A percentile compares a stretch with the other conserved stretches of the same genome.
Conservation (phyloP, 768 basidiomycete species). For the Russula earlei region DNA sequence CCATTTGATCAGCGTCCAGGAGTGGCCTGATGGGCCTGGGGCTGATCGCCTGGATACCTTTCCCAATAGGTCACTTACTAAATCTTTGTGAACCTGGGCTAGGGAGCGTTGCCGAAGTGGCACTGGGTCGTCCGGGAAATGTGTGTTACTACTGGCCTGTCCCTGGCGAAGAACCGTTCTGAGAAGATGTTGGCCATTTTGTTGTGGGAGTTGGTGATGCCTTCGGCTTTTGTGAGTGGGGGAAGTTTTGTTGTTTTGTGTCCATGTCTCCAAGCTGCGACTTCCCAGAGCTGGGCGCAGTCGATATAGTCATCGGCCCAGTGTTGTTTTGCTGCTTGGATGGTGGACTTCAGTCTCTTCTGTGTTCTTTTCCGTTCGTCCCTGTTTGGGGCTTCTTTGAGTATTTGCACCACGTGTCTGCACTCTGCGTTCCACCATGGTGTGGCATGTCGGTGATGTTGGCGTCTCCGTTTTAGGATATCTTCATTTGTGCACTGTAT, state of each 20-base stretch:
- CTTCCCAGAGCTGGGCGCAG: background rate
- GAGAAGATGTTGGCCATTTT: background rate
- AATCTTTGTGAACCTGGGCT: rapidly evolving
- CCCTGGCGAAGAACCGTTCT: background rate
- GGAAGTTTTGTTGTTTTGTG: background rate
- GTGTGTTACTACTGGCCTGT: background rate
- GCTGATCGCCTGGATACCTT: background rate
- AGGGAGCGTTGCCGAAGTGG: background rate
- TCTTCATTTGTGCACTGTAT: background rate
- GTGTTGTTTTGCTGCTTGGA: background rate
- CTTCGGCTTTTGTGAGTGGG: background rate
- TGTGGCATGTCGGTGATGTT: too few species aligned
- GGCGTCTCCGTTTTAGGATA: background rate
- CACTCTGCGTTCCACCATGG: background rate
- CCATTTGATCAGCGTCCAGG: background rate
- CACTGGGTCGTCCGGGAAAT: background rate
- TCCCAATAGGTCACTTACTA: background rate
- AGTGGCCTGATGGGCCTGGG: background rate
- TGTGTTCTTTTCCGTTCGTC: background rate
- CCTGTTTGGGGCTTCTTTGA: rapidly evolving
- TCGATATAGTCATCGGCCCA: background rate
- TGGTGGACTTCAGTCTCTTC: background rate
- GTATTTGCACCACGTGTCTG: rapidly evolving
- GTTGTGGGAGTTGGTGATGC: background rate
- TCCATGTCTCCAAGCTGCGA: background rate